These are phyloP conservation scores for Apium graveolens DNA, from an alignment of 129 eudicot species.

Conservation along the genomic window DNA sequence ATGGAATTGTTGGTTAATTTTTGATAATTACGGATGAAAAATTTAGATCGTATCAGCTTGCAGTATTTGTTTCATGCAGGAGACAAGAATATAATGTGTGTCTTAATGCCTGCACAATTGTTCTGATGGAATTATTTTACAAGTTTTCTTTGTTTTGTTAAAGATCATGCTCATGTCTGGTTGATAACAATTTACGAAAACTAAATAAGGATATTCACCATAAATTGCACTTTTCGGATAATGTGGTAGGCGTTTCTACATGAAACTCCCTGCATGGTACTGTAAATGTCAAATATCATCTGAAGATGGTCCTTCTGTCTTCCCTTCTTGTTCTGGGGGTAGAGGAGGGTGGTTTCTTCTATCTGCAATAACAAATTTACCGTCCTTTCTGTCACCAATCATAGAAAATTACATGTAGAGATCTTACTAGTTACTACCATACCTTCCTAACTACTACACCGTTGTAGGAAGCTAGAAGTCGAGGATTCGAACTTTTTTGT, in stretches of 20 bases:
- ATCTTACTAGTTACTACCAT: neutral
- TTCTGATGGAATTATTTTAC: neutral
- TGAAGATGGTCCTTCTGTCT: neutral
- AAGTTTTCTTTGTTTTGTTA: too few relatives aligned
- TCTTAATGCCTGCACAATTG: neutral
- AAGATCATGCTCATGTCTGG: neutral
- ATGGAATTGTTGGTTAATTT: neutral
- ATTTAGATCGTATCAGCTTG: neutral
- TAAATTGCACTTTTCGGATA: neutral
- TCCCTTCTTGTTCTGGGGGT: neutral
- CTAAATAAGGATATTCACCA: neutral
- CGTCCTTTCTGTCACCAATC: neutral
- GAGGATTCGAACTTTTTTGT: neutral
- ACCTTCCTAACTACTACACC: too few relatives aligned
- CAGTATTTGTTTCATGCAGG: neutral
- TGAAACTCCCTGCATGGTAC: neutral
- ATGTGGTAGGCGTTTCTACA: neutral
- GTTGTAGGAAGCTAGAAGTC: neutral
- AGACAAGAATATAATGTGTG: neutral
- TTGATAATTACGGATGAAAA: too few relatives aligned
- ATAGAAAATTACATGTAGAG: neutral
- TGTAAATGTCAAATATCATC: neutral
- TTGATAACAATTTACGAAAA: too few relatives aligned
- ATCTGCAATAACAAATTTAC: neutral
- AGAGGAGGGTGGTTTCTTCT: neutral